Evolutionary conservation across 371 early-diverging fungal species (phyloP).

Genomic region (Thermomucor indicae-seudaticae): DNA sequence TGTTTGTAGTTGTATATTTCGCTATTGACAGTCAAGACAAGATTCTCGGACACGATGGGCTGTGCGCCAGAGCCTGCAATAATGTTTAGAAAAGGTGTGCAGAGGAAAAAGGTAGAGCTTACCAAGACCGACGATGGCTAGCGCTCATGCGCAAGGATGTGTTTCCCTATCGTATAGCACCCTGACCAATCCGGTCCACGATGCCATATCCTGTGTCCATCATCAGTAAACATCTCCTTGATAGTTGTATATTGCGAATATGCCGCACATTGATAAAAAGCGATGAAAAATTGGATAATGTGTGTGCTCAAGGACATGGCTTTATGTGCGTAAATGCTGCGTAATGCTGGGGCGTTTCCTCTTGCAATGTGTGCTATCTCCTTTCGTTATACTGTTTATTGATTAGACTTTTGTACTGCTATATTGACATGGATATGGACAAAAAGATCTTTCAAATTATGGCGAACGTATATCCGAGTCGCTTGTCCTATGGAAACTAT

Average conservation of each 20-base stretch:
- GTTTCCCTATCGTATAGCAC: constrained; percentile 70
- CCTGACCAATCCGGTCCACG: constrained; percentile 98
- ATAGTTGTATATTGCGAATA: constrained; percentile 90
- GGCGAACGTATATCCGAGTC: too few relatives aligned
- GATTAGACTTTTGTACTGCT: too few relatives aligned
- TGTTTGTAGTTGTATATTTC: constrained; percentile 97
- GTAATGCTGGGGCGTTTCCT: too few relatives aligned
- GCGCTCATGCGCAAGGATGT: constrained; percentile 93
- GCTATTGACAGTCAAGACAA: constrained; percentile 91
- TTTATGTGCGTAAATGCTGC: too few relatives aligned
- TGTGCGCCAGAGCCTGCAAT: constrained; percentile 85
- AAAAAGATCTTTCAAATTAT: too few relatives aligned
- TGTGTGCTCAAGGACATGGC: too few relatives aligned
- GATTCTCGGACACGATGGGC: constrained; percentile 83
- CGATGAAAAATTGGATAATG: too few relatives aligned
- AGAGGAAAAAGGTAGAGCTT: constrained; percentile 17
- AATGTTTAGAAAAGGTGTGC: background rate
- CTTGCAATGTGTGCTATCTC: too few relatives aligned
- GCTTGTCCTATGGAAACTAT: too few relatives aligned
- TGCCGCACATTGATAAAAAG: constrained; percentile 84
- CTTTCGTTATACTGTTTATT: too few relatives aligned
- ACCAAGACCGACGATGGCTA: constrained; percentile 97
- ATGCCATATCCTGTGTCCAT: constrained; percentile 83
- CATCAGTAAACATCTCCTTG: constrained; percentile 70
- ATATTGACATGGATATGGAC: too few relatives aligned